phyloP scores from a whole-genome alignment of 1,284 basidiomycete genomes.

The Xerocomus minutiporus region DNA sequence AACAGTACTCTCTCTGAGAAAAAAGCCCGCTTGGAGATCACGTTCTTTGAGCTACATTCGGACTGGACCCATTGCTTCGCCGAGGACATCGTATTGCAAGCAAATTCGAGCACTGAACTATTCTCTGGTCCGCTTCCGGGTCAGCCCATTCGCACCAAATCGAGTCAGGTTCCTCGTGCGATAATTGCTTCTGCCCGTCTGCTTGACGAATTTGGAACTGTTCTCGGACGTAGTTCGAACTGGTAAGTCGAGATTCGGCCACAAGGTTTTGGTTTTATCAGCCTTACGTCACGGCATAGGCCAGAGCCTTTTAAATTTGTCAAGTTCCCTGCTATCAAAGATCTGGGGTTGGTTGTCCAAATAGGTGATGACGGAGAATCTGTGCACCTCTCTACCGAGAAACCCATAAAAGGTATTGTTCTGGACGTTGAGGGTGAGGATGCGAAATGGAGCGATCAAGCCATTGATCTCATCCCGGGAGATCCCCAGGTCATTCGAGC shows the following conservation, averaged over 20 bases:
- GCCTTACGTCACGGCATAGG: slow-evolving; percentile 41
- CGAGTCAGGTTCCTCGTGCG: slow-evolving; percentile 59
- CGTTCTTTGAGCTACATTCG: slow-evolving; percentile 64
- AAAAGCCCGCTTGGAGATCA: slow-evolving; percentile 59
- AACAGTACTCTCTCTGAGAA: slow-evolving; percentile 66
- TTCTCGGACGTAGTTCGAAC: slow-evolving; percentile 76
- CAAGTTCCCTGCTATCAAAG: slow-evolving; percentile 62
- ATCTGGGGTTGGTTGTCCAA: slow-evolving; percentile 53
- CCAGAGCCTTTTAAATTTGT: slow-evolving; percentile 91
- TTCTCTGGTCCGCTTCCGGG: slow-evolving; percentile 67
- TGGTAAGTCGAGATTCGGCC: slow-evolving; percentile 46
- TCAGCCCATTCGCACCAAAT: slow-evolving; percentile 60
- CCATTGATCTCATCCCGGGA: slow-evolving; percentile 79
- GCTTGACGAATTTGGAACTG: slow-evolving; percentile 49
- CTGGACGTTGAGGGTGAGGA: slow-evolving; percentile 74
- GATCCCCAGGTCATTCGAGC: slow-evolving; percentile 70
- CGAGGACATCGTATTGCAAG: slow-evolving; percentile 51
- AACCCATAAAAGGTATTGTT: slow-evolving; percentile 82
- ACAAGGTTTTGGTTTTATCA: slow-evolving; percentile 6
- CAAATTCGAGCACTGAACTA: slow-evolving; percentile 82
- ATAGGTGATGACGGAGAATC: slow-evolving; percentile 55
- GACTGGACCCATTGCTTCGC: slow-evolving; percentile 53
- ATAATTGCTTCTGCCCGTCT: slow-evolving; percentile 77
- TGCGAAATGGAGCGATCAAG: slow-evolving; percentile 80
- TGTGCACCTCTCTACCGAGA: slow-evolving; percentile 55